Conservation (phyloP, 1,139 yeast species). For the Eremothecium sinecaudum region DNA sequence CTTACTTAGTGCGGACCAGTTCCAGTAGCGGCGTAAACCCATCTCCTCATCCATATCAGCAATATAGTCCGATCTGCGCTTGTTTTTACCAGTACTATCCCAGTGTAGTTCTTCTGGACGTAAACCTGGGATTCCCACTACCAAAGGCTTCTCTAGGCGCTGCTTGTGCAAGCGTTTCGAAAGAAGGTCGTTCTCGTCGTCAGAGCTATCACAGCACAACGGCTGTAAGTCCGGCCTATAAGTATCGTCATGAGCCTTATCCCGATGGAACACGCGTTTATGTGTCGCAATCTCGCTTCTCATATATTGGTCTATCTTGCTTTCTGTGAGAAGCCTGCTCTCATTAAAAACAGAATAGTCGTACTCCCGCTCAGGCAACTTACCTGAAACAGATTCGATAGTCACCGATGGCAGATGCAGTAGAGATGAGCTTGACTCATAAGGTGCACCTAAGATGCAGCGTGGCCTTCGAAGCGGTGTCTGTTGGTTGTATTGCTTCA, state of each 20-base stretch:
- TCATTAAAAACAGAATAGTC: conserved; percentile 21
- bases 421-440: background rate
- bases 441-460: conserved; percentile 4
- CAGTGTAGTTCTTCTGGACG: conserved; percentile 1
- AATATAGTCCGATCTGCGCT: background rate
- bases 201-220: conserved; percentile 21
- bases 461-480: conserved; percentile 5
- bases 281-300: conserved; percentile 26
- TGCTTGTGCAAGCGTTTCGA: conserved; percentile 1
- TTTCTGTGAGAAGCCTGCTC: conserved; percentile 18
- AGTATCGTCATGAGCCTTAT: conserved; percentile 12
- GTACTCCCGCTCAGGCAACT: conserved; percentile 11
- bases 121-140: conserved; percentile 2
- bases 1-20: conserved; percentile 4
- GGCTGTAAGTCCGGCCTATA: conserved; percentile 24
- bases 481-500: conserved; percentile 8
- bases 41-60: conserved; percentile 1
- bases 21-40: conserved; percentile 3
- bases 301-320: conserved; percentile 17
- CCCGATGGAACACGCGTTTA: conserved; percentile 24
- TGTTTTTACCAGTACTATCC: background rate
- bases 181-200: conserved; percentile 5
- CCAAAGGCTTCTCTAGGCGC: conserved; percentile 2
- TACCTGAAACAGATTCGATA: conserved; percentile 5
- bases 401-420: conserved; percentile 5